Evolutionary conservation across 306 rosid genomes (phyloP), one percentile per base, ranked within the genome.

Genomic region (Vigna angularis): DNA sequence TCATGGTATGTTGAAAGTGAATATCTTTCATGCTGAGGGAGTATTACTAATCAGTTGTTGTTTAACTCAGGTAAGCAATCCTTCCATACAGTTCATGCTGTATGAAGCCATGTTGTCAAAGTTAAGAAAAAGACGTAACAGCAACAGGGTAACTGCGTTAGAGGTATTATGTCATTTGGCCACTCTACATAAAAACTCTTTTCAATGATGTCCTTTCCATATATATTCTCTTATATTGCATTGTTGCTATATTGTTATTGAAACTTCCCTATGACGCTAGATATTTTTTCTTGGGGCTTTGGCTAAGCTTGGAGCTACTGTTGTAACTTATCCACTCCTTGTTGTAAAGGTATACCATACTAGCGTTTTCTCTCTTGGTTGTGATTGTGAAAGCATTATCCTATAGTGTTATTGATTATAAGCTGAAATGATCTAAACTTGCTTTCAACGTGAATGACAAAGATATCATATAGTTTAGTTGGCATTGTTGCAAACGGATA

Each of bases 251-350:
- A 17, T 62, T 82, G 51, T 30, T 32, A 63, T 80, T 77, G 70
- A 52, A 40, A 72, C 75, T 88, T 77, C 63, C 77, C 70, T 57
- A 14, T 75, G 79, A 78, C 63, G 53, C 53, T 86, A 95, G 99
- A 76, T 91, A 63, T 95, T 95, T 90, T 83, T 93, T 76, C 96
- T 93, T 63, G 98, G 98, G 64, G 98, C 98, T 40, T 67, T 95
- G 59, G 98, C 98, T 40, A 95, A 95, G 85, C 93, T 95, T 63
- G 98, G 99, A 79, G 99, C 99, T 67, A 95, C 99, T 14, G 88
- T 91, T 52, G 87, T 95, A 64, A 95, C 97, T 3, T 95, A 95
- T 88, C 99, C 99, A 72, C 90, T 95, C 55, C 79, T 95, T 65
- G 99, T 95, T 74, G 93, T 95, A 45, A 95, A 95, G 99, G 99